phyloP scores from a whole-genome alignment of 140 eudicot genomes.

The Stevia rebaudiana region DNA sequence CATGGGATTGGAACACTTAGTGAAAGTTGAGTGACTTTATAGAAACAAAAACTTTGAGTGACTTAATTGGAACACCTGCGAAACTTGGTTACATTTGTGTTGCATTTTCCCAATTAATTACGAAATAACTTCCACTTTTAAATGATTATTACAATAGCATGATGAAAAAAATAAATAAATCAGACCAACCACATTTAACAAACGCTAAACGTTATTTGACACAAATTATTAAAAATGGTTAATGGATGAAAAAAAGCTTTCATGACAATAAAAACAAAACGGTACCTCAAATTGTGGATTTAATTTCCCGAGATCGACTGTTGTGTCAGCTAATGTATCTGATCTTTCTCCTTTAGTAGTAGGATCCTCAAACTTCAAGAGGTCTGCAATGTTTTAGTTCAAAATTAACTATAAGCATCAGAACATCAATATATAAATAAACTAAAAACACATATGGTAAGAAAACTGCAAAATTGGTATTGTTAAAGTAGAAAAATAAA shows the following conservation, averaged over 20 bases:
- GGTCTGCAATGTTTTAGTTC: slow-evolving; percentile 30
- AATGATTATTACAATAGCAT: slow-evolving; percentile 7
- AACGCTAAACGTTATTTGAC: background rate
- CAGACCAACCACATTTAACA: background rate
- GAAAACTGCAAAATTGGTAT: background rate
- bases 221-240: too few relatives aligned
- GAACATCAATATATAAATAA: background rate
- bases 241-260: slow-evolving; percentile 9
- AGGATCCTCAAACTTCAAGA: slow-evolving; percentile 28
- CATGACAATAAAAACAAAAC: slow-evolving; percentile 7
- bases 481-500: background rate
- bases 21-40: too few relatives aligned
- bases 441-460: background rate
- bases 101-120: slow-evolving; percentile 2
- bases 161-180: slow-evolving; percentile 1
- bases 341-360: slow-evolving; percentile 37
- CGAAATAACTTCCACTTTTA: background rate
- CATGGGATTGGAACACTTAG: too few relatives aligned
- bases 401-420: slow-evolving; percentile 9
- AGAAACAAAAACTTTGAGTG: too few relatives aligned
- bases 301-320: slow-evolving; percentile 26
- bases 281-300: slow-evolving; percentile 48
- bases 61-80: too few relatives aligned
- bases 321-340: slow-evolving; percentile 31
- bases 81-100: too few relatives aligned